Base-by-base conservation (phyloP, 805 yeast genomes). In the Candida corydali region DNA sequence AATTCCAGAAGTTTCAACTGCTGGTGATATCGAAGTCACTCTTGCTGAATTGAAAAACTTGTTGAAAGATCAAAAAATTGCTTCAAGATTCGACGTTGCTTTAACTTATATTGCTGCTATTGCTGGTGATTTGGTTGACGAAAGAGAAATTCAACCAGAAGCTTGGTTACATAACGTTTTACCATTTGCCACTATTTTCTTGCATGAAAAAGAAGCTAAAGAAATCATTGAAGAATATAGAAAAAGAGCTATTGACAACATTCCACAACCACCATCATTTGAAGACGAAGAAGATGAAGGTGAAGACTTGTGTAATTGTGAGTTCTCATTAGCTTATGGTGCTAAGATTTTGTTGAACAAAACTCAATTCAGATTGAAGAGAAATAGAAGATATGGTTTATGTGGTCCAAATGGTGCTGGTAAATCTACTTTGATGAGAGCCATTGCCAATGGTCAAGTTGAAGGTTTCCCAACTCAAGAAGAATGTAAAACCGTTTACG, bases 281-380 rank as follows among this genome's bases (percentile, higher is more conserved):
- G 98, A 91, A 74, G 97, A 89, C 61, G 91, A 84, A 71, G 93
- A 83, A 65, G 97, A 88, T 65, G 98, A 93, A 66, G 98, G 98
- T 76, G 98, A 93, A 78, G 98, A 93, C 68, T 80, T 93, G 65
- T 93, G 98, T 83, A 93, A 93, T 95, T 91, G 98, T 85, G 98
- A 93, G 82, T 93, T 93, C 89, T 93, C 98, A 45, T 80, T 93
- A 63, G 99, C 99, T 70, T 93, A 93, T 74, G 99, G 98, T 91
- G 98, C 98, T 63, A 93, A 93, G 86, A 93, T 93, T 80, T 80
- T 93, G 76, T 87, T 93, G 73, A 93, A 93, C 91, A 91, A 93
- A 76, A 93, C 98, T 56, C 97, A 91, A 78, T 82, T 93, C 69
- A 88, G 98, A 76, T 84, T 93, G 68, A 88, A 87, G 88, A 83